Evolutionary conservation across 805 yeast species (phyloP).

Genomic region (Candida glaebosa): DNA sequence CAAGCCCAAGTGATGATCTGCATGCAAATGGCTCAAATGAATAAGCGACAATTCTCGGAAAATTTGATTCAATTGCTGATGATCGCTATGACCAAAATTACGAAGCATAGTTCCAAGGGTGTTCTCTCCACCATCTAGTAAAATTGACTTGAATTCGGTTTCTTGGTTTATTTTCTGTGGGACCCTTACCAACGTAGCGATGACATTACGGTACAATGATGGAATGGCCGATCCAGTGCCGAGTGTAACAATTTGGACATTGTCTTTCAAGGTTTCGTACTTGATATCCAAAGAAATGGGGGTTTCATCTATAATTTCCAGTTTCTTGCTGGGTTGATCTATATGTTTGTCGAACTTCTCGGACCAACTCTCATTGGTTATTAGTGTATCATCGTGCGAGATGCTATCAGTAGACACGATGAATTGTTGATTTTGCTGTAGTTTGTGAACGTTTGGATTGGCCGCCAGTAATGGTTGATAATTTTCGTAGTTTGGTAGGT

Average conservation of each 20-base stretch:
- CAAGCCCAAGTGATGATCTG: conserved; percentile 93
- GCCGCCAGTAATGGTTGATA: conserved; percentile 12
- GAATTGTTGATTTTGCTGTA: conserved; percentile 32
- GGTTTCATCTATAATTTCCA: conserved; percentile 15
- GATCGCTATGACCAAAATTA: conserved; percentile 48
- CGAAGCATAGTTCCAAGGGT: conserved; percentile 73
- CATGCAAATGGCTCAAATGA: conserved; percentile 87
- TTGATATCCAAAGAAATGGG: conserved; percentile 19
- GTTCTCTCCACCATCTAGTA: conserved; percentile 96
- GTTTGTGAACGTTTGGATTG: conserved; percentile 12
- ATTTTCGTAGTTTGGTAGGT: conserved; percentile 32
- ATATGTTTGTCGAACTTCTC: conserved; percentile 29
- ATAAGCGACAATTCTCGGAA: conserved; percentile 62
- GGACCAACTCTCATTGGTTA: conserved; percentile 24
- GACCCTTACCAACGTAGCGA: conserved; percentile 71
- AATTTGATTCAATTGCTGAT: conserved; percentile 31
- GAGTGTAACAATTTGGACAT: conserved; percentile 67
- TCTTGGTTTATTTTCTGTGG: conserved; percentile 39
- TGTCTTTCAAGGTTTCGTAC: conserved; percentile 33
- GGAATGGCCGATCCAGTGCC: conserved; percentile 97
- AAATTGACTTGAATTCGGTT: conserved; percentile 39
- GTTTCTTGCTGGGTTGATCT: conserved; percentile 14
- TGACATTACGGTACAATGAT: conserved; percentile 77
- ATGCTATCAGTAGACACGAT: conserved; percentile 22
- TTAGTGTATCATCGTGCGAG: conserved; percentile 15